Evolutionary conservation across 805 yeast genomes (phyloP), one percentile per base, ranked within the genome.

Genomic region (Metschnikowia anglica): DNA sequence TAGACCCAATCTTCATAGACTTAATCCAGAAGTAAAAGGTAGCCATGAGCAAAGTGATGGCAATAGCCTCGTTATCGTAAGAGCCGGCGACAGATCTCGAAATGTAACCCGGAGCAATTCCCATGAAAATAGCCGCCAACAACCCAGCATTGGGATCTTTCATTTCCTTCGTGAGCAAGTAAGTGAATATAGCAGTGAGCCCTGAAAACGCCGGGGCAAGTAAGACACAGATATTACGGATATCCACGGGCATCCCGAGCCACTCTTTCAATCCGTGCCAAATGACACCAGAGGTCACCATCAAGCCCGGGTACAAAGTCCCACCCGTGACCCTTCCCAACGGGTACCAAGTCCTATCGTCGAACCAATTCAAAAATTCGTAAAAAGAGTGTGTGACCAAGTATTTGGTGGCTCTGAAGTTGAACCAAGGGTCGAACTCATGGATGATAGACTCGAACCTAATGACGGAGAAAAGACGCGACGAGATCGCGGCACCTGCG

Each of bases 271-370:
- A 72, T 4, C 80, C 56, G 55, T 81, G 86, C 83, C 91, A 90
- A 44, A 95, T 83, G 17, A 87, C 76, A 17, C 96, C 95, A n/a
- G 95, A 82, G 3, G 99, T 88, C 19, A 95, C 96, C 99, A 93
- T 93, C 53, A 95, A 72, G 6, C 99, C 99, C 3, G 99, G 99
- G 60, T 95, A 93, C 49, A 93, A 68, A 1, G 99, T 95, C 45
- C 99, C 99, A 55, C 99, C 99, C 10, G 99, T 93, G 59, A 93
- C 99, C 70, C 99, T 80, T 16, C 99, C 99, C 53, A 93, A 74
- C 15, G 99, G 99, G 65, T 93, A 93, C 99, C 99, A 93, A 15
- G 99, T 91, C 61, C 96, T 80, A 63, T 91, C 97, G 63, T 93
- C 99, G 59, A 93, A 93, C 99, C 99, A 93, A 65, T 93, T 93